Conservation (phyloP, 257 asterid genomes). For the Marsdenia floribunda region DNA sequence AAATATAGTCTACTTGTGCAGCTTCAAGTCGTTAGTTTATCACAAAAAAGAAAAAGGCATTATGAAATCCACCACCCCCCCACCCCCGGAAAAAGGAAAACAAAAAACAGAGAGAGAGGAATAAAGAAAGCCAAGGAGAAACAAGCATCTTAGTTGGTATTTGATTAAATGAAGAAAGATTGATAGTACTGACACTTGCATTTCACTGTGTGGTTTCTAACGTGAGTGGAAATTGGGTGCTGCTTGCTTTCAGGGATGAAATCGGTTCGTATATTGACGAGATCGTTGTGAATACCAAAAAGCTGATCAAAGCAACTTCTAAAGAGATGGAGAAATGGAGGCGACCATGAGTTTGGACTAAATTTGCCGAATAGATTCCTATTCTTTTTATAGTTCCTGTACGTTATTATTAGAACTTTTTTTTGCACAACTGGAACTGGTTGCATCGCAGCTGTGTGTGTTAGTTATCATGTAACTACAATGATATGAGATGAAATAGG, state of each 20-base stretch:
- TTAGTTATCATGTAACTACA: neutral
- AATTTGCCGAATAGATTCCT: neutral
- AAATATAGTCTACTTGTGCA: neutral
- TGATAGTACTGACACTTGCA: neutral
- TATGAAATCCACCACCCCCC: neutral
- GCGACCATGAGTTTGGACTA: slow-evolving; percentile 7
- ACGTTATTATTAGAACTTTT: neutral
- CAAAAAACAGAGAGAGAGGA: neutral
- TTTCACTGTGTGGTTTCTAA: neutral
- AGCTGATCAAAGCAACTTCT: slow-evolving; percentile 34
- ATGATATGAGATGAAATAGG: neutral
- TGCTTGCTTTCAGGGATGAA: slow-evolving; percentile 28
- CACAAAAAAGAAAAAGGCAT: neutral
- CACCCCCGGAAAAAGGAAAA: neutral
- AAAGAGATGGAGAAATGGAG: slow-evolving; percentile 45
- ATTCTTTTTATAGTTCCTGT: neutral
- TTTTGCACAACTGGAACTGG: neutral
- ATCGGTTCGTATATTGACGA: slow-evolving; percentile 29
- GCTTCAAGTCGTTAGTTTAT: neutral
- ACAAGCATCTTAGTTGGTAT: neutral
- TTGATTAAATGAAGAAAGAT: neutral
- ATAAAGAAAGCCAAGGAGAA: no score
- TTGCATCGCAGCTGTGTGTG: neutral
- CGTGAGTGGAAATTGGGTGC: neutral
- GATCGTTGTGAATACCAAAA: slow-evolving; percentile 29